phyloP scores from a whole-genome alignment of 106 monocot genomes.

The Gastrodia elata region DNA sequence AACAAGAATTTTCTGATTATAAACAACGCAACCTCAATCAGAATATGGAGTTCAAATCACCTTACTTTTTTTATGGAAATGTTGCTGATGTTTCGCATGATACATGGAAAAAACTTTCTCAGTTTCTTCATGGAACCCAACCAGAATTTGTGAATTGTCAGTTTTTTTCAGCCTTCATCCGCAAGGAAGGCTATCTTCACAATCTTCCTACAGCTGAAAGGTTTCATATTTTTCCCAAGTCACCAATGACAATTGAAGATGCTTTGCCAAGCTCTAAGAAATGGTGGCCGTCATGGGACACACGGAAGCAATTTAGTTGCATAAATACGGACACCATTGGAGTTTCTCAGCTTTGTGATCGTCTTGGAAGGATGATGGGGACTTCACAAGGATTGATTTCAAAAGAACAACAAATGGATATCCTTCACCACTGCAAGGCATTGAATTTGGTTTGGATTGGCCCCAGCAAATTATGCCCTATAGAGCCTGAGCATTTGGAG shows the following conservation, averaged over 20 bases:
- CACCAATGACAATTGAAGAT: constrained; percentile 64
- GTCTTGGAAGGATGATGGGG: constrained; percentile 43
- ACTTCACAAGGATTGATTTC: constrained; percentile 55
- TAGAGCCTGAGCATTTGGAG: constrained; percentile 62
- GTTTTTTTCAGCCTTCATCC: constrained; percentile 69
- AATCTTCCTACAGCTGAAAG: constrained; percentile 57
- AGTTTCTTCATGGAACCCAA: constrained; percentile 52
- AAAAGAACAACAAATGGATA: constrained; percentile 46
- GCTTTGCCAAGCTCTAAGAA: constrained; percentile 54
- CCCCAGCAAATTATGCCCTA: constrained; percentile 36
- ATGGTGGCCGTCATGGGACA: constrained; percentile 96
- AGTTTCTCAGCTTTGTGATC: constrained; percentile 34
- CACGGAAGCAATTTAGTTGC: constrained; percentile 59
- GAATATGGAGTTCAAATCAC: constrained; percentile 20
- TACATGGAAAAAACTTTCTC: constrained; percentile 65
- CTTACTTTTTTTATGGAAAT: constrained; percentile 75
- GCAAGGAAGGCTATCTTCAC: constrained; percentile 84
- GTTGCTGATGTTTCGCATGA: constrained; percentile 43
- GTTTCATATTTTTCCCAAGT: constrained; percentile 31
- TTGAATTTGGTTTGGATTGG: constrained; percentile 74
- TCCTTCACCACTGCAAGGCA: constrained; percentile 68
- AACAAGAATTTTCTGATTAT: constrained; percentile 17
- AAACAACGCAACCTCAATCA: background rate
- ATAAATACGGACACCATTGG: constrained; percentile 32
- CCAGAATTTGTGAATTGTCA: constrained; percentile 57